These are phyloP conservation scores for Coelastrella sp. DNA, from an alignment of 139 green algal species.

Conservation along the genomic window DNA sequence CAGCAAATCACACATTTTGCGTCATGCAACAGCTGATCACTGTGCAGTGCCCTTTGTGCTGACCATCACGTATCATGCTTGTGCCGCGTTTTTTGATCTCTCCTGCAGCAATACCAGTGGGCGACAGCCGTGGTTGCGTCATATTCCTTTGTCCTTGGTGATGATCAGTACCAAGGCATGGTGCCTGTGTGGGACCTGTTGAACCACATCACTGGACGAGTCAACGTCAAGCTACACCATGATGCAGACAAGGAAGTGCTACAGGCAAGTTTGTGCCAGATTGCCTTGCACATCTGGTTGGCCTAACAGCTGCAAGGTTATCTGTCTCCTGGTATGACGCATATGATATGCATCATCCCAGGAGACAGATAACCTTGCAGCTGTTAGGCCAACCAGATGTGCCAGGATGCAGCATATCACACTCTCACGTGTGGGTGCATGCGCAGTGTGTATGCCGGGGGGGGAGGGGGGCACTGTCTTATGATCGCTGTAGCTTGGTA, in stretches of 20 bases:
- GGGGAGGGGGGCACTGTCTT: background rate
- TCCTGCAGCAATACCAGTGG: conserved; percentile 63
- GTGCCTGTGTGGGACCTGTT: conserved; percentile 60
- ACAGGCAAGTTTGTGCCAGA: conserved; percentile 58
- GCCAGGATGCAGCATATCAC: no score
- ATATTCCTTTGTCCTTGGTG: conserved; percentile 82
- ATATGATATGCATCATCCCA: no score
- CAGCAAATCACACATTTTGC: background rate
- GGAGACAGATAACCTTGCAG: no score
- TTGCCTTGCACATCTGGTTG: background rate
- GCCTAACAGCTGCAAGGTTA: no score
- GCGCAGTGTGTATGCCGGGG: no score
- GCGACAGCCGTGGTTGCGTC: conserved; percentile 71
- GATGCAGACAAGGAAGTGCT: conserved; percentile 52
- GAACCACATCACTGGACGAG: conserved; percentile 74
- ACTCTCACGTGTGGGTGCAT: no score
- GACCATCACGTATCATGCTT: background rate
- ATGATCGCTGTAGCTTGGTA: no score
- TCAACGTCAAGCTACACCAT: conserved; percentile 78
- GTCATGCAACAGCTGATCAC: no score
- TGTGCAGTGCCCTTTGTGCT: no score
- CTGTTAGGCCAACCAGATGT: no score
- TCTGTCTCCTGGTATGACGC: no score
- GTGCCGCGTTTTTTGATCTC: background rate
- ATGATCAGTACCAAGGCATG: conserved; percentile 73